Conservation (phyloP, 164 flowering plant genomes). For the Sextonia rubra region DNA sequence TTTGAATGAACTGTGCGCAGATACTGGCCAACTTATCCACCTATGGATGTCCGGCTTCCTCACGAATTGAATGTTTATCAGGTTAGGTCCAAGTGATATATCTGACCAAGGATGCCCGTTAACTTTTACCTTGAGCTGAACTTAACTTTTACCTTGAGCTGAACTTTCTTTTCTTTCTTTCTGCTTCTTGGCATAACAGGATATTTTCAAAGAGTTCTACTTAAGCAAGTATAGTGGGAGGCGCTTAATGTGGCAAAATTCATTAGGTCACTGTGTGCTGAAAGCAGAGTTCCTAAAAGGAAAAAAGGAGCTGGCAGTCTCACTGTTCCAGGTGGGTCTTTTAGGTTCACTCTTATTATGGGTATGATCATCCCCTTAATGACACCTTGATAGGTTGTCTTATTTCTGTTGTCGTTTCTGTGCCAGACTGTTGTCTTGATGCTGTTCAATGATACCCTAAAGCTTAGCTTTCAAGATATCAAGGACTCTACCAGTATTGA, state of each 20-base stretch:
- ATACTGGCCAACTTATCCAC: conserved; percentile 97
- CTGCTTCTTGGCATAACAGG: conserved; percentile 35
- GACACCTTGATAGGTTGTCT: not conserved
- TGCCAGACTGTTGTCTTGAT: conserved; percentile 78
- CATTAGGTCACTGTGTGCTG: conserved; percentile 86
- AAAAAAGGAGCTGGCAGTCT: conserved; percentile 91
- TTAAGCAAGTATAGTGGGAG: conserved; percentile 86
- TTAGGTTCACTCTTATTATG: not conserved
- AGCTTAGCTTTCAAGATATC: conserved; percentile 76
- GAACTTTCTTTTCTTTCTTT: not conserved
- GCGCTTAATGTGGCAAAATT: conserved; percentile 96
- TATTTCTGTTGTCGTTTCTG: not conserved
- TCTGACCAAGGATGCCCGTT: not conserved
- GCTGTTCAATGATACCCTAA: conserved; percentile 78
- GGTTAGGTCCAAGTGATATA: conserved; percentile 32
- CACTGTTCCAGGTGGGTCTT: conserved; percentile 78
- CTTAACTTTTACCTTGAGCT: not conserved
- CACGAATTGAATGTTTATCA: conserved; percentile 89
- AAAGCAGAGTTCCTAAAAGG: conserved; percentile 88
- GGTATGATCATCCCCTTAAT: not conserved
- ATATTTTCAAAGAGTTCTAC: conserved; percentile 91
- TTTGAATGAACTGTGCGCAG: conserved; percentile 28
- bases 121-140: not conserved
- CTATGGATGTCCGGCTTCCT: conserved; percentile 92
- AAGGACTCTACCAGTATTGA: conserved; percentile 80